phyloP scores from a whole-genome alignment of 768 basidiomycete genomes.

The Mycena galopus region DNA sequence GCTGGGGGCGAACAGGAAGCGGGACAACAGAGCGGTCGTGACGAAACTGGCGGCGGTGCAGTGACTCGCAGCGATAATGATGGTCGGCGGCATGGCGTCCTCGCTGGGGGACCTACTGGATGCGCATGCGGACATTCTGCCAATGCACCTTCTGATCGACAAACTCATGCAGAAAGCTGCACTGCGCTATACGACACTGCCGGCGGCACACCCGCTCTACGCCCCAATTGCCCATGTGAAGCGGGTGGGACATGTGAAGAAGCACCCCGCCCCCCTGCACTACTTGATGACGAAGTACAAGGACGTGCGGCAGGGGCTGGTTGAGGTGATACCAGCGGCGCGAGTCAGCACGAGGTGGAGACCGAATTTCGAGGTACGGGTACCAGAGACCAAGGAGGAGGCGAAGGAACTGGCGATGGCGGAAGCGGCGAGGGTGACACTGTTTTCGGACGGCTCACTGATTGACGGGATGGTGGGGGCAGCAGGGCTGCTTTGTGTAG shows the following conservation, averaged over 20 bases:
- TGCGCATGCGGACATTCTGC: background rate
- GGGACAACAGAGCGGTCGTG: background rate
- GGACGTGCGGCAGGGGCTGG: background rate
- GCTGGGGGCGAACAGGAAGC: background rate
- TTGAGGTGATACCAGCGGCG: conserved; percentile 25
- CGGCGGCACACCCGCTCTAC: conserved; percentile 32
- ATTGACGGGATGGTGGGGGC: conserved; percentile 1
- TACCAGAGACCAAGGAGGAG: conserved; percentile 26
- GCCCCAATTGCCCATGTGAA: conserved; percentile 7
- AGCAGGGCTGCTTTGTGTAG: background rate
- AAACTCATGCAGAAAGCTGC: background rate
- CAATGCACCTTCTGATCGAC: background rate
- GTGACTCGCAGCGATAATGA: background rate
- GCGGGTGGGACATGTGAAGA: background rate
- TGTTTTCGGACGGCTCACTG: conserved; percentile 7
- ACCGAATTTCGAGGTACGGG: background rate
- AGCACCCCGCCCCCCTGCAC: conserved; percentile 31
- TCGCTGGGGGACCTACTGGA: background rate
- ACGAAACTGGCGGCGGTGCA: background rate
- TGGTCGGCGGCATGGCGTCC: background rate
- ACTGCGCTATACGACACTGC: background rate
- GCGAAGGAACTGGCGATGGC: conserved; percentile 22
- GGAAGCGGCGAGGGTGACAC: conserved; percentile 14
- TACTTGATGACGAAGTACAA: conserved; percentile 13
- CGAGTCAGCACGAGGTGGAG: background rate